phyloP scores from a whole-genome alignment of 106 monocot species.

The Platanthera guangdongensis region DNA sequence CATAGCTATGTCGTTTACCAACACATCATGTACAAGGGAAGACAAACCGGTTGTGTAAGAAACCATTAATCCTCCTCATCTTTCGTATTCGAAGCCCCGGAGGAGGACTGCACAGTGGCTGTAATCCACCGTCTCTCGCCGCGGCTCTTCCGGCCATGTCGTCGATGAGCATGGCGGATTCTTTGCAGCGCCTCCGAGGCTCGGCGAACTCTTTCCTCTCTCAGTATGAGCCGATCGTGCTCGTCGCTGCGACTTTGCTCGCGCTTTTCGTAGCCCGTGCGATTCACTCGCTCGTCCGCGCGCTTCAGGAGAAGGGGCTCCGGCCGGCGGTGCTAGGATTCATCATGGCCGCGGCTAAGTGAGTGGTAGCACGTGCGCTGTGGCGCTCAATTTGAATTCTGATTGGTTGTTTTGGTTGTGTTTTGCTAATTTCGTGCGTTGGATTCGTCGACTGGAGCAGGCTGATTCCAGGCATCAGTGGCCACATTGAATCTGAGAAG shows the following conservation, averaged over 20 bases:
- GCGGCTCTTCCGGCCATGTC: not conserved
- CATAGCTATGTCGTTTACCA: no score
- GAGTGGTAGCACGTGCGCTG: not conserved
- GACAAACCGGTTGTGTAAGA: not conserved
- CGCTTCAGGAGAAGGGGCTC: constrained; percentile 50
- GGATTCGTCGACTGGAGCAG: constrained; percentile 34
- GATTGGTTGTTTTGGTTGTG: not conserved
- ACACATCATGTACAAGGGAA: no score
- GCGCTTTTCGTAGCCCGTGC: constrained; percentile 49
- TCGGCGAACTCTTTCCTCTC: constrained; percentile 62
- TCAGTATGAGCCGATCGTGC: constrained; percentile 65
- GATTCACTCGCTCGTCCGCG: constrained; percentile 31
- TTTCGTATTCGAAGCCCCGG: not conserved
- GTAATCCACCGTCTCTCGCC: not conserved
- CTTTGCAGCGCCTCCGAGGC: constrained; percentile 21
- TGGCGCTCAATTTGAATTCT: not conserved
- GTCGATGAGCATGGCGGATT: constrained; percentile 21
- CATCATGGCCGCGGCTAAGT: constrained; percentile 52
- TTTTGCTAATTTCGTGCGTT: constrained; percentile 6
- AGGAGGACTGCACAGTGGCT: not conserved
- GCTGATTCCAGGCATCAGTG: constrained; percentile 64
- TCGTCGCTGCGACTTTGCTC: constrained; percentile 49
- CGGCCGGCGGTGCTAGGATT: constrained; percentile 34
- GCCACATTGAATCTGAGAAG: constrained; percentile 79
- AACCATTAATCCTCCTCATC: not conserved